Evolutionary conservation across 2,329 filamentous ascomycete genomes (phyloP).

Genomic region (Trichoderma harzianum): DNA sequence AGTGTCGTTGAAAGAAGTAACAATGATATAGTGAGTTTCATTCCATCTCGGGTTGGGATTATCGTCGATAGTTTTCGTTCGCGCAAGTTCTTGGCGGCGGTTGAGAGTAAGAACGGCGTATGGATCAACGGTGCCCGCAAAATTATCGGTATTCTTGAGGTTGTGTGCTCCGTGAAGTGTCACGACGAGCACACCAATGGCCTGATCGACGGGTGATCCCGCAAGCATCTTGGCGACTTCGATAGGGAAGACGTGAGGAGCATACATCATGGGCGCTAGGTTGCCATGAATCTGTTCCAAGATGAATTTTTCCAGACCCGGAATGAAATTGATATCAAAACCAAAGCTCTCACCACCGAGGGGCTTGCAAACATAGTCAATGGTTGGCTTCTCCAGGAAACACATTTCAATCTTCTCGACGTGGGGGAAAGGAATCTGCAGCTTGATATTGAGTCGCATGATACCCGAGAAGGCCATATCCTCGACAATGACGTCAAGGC

Average conservation of each 20-base stretch:
- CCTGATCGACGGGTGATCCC: conserved; percentile 89
- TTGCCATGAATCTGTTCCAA: conserved; percentile 94
- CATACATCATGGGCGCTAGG: conserved; percentile 95
- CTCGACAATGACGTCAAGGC: conserved; percentile 94
- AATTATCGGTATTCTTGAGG: conserved; percentile 92
- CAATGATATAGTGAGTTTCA: conserved; percentile 92
- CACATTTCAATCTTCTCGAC: conserved; percentile 93
- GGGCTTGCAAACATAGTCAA: conserved; percentile 98
- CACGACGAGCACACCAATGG: conserved; percentile 88
- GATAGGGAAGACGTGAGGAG: conserved; percentile 95
- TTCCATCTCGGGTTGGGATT: conserved; percentile 89
- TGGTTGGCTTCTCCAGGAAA: conserved; percentile 82
- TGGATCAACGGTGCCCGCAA: conserved; percentile 86
- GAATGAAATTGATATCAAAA: conserved; percentile 99
- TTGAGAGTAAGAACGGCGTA: conserved; percentile 86
- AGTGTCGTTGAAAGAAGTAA: conserved; percentile 85
- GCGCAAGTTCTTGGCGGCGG: conserved; percentile 73
- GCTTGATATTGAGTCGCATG: conserved; percentile 96
- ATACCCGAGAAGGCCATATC: conserved; percentile 94
- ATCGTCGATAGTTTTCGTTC: conserved; percentile 84
- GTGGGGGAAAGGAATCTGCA: conserved; percentile 93
- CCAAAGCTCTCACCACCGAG: conserved; percentile 92
- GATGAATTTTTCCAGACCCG: conserved; percentile 89
- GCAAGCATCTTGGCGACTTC: conserved; percentile 98
- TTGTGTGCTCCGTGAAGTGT: conserved; percentile 88